Evolutionary conservation across 345 rosid genomes (phyloP).

Genomic region (Citropsis articulata): DNA sequence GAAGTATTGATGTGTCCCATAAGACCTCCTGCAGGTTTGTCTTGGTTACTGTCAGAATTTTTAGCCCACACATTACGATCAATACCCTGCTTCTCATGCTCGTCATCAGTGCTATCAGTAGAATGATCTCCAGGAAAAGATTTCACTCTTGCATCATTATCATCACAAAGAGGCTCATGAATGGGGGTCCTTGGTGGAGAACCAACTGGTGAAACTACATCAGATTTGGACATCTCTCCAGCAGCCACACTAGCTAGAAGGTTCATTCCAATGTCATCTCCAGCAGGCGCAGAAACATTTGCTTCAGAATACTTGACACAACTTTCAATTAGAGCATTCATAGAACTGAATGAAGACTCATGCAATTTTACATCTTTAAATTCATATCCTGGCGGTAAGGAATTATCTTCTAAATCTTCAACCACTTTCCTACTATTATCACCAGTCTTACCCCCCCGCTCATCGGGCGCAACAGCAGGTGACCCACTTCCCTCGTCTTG

Average conservation of each 20-base stretch:
- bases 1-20: conserved; percentile 31
- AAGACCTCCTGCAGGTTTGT: conserved; percentile 26
- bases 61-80: conserved; percentile 21
- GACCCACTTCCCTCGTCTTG: conserved; percentile 54
- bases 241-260: conserved; percentile 95
- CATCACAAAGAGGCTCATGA: conserved; percentile 33
- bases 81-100: conserved; percentile 31
- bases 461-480: conserved; percentile 39
- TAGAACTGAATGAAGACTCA: conserved; percentile 67
- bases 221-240: conserved; percentile 73
- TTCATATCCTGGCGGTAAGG: conserved; percentile 44
- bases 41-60: conserved; percentile 28
- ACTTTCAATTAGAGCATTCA: conserved; percentile 87
- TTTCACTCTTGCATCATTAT: conserved; percentile 32
- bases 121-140: conserved; percentile 27
- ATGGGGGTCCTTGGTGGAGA: conserved; percentile 43
- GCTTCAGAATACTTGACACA: conserved; percentile 73
- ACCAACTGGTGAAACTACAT: conserved; percentile 45
- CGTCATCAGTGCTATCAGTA: conserved; percentile 26
- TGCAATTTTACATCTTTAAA: conserved; percentile 42
- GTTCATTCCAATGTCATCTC: conserved; percentile 93
- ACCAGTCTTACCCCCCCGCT: conserved; percentile 37
- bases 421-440: conserved; percentile 39
- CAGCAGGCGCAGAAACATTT: conserved; percentile 41
- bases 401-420: conserved; percentile 40